Evolutionary conservation across 106 monocot species (phyloP).

Genomic region (Alisma plantagoaquatica): DNA sequence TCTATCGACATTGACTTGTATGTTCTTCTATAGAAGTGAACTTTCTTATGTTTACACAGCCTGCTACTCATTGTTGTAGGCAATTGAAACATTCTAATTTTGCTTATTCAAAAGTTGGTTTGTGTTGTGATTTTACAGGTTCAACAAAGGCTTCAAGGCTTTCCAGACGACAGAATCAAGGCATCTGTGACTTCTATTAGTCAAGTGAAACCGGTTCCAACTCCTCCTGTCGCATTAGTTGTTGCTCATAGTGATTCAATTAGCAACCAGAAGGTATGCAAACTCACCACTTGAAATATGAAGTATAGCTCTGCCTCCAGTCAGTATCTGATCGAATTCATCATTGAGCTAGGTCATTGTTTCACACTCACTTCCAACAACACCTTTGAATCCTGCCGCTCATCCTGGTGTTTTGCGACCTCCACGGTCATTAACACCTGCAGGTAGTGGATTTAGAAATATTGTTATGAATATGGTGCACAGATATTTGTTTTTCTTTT

Average conservation of each 20-base stretch:
- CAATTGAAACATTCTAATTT: too few species aligned
- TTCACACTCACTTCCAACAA: too few species aligned
- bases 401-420: slow-evolving; percentile 52
- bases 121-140: slow-evolving; percentile 52
- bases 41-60: too few species aligned
- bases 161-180: slow-evolving; percentile 62
- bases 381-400: too few species aligned
- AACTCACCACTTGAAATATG: too few species aligned
- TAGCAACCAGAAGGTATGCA: slow-evolving; percentile 47
- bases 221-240: slow-evolving; percentile 26
- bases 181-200: slow-evolving; percentile 15
- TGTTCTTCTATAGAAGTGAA: too few species aligned
- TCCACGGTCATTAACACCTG: slow-evolving; percentile 31
- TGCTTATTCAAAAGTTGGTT: too few species aligned
- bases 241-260: slow-evolving; percentile 41
- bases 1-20: too few species aligned
- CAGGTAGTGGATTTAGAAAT: slow-evolving; percentile 36
- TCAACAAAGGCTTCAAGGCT: slow-evolving; percentile 60
- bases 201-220: slow-evolving; percentile 21
- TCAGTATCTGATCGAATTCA: too few species aligned
- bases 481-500: background rate
- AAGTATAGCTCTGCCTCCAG: too few species aligned
- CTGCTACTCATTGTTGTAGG: too few species aligned
- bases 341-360: too few species aligned
- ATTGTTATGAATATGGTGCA: background rate